Percentiles rank a stretch among this genome's conserved stretches.
Evolutionary conservation across 805 yeast species (phyloP).

Genomic region (Lachancea thermotolerans): DNA sequence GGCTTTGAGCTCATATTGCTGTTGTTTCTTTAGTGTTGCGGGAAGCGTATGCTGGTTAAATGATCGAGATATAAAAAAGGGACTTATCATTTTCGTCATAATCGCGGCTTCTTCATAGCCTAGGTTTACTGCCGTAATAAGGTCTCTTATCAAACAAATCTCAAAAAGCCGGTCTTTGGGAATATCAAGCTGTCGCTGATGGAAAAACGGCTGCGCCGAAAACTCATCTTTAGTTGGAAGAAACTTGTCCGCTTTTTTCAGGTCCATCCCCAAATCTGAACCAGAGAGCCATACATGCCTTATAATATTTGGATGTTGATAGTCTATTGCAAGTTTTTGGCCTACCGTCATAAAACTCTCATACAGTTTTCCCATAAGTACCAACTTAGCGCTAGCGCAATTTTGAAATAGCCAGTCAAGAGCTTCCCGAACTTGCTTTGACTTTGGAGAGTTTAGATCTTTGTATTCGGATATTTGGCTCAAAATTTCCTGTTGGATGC

Average conservation of each 20-base stretch:
- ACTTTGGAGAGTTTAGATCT: constrained; percentile 37
- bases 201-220: constrained; percentile 4
- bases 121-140: constrained; percentile 44
- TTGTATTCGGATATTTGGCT: constrained; percentile 32
- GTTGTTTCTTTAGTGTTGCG: constrained; percentile 21
- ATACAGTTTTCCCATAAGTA: constrained; percentile 43
- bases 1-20: constrained; percentile 16
- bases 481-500: constrained; percentile 20
- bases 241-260: constrained; percentile 12
- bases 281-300: constrained; percentile 49
- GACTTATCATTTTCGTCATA: constrained; percentile 38
- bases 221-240: background rate
- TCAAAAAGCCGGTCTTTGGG: constrained; percentile 35
- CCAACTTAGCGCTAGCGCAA: constrained; percentile 38
- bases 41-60: constrained; percentile 28
- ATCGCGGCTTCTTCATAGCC: constrained; percentile 40
- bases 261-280: constrained; percentile 20
- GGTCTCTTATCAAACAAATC: constrained; percentile 37
- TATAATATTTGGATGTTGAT: constrained; percentile 50
- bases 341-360: constrained; percentile 49
- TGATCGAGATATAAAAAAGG: constrained; percentile 38
- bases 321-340: constrained; percentile 47
- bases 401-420: constrained; percentile 37
- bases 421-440: constrained; percentile 33
- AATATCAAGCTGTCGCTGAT: constrained; percentile 27